Conservation (phyloP, 768 basidiomycete genomes). For the Rossbeevera mucosa region DNA sequence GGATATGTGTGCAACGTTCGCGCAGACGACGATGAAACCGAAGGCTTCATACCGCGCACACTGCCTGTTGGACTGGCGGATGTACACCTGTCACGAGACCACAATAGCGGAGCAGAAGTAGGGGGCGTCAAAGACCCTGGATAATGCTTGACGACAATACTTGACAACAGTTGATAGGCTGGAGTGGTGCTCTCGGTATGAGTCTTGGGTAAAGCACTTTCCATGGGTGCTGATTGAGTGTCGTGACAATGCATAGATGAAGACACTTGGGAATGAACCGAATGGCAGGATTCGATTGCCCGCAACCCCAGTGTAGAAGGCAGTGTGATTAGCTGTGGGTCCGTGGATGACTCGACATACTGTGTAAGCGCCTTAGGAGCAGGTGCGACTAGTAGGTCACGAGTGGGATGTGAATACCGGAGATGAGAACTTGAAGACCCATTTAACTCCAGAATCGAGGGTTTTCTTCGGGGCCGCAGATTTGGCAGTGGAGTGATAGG, state of each 20-base stretch:
- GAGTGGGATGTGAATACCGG: conserved; percentile 47
- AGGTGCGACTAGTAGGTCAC: conserved; percentile 56
- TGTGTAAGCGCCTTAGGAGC: conserved; percentile 74
- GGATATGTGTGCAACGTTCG: conserved; percentile 10
- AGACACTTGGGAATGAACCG: conserved; percentile 8
- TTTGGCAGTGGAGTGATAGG: conserved; percentile 35
- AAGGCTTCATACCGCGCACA: conserved; percentile 17
- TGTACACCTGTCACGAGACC: conserved; percentile 30
- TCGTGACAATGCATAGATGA: conserved; percentile 1
- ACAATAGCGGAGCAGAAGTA: conserved; percentile 27
- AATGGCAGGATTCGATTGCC: conserved; percentile 29
- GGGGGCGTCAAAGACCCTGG: conserved; percentile 27
- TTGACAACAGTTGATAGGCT: conserved; percentile 60
- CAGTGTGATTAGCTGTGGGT: conserved; percentile 49
- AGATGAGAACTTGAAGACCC: conserved; percentile 35
- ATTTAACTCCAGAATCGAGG: conserved; percentile 41
- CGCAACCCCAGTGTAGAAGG: conserved; percentile 72
- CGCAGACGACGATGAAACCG: conserved; percentile 13
- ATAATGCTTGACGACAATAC: conserved; percentile 47
- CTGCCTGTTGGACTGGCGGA: conserved; percentile 31
- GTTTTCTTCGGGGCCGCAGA: conserved; percentile 38
- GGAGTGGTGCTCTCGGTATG: conserved; percentile 44
- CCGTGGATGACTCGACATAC: conserved; percentile 56
- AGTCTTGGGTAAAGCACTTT: conserved; percentile 32
- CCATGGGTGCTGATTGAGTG: not conserved